These are phyloP conservation scores for Metschnikowia arizonensis DNA, from an alignment of 805 yeast genomes.

Conservation along the genomic window DNA sequence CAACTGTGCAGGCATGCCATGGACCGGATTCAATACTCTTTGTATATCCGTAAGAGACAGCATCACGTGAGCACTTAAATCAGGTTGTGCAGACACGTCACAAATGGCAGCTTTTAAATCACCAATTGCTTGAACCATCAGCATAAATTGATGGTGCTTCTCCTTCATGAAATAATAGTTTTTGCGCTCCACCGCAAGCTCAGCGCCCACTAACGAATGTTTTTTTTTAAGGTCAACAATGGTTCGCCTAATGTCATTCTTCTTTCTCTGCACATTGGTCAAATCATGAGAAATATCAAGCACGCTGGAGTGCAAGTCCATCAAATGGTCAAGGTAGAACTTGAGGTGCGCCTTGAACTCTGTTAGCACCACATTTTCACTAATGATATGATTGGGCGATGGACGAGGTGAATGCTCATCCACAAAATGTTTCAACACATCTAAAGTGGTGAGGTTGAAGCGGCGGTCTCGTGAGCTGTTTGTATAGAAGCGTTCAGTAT, in stretches of 20 bases:
- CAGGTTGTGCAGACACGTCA: background rate
- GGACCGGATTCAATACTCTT: slow-evolving; percentile 1
- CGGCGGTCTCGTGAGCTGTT: slow-evolving; percentile 23
- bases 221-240: slow-evolving; percentile 28
- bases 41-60: slow-evolving; percentile 1
- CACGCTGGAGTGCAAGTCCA: slow-evolving; percentile 34
- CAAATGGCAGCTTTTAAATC: slow-evolving; percentile 8
- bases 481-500: slow-evolving; percentile 26
- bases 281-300: slow-evolving; percentile 30
- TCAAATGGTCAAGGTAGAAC: slow-evolving; percentile 27
- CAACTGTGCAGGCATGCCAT: slow-evolving; percentile 2
- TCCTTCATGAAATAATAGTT: slow-evolving; percentile 18
- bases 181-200: slow-evolving; percentile 26
- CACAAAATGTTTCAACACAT: slow-evolving; percentile 34
- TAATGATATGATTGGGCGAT: slow-evolving; percentile 15
- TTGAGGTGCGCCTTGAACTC: slow-evolving; percentile 30
- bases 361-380: slow-evolving; percentile 24
- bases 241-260: slow-evolving; percentile 28
- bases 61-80: background rate
- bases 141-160: slow-evolving; percentile 17
- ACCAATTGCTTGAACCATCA: slow-evolving; percentile 9
- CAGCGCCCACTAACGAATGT: slow-evolving; percentile 32
- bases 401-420: slow-evolving; percentile 25
- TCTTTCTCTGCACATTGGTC: slow-evolving; percentile 26
- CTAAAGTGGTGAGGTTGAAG: slow-evolving; percentile 30